Conservation (phyloP, 2,329 filamentous ascomycete species). For the Epichloe sp. region DNA sequence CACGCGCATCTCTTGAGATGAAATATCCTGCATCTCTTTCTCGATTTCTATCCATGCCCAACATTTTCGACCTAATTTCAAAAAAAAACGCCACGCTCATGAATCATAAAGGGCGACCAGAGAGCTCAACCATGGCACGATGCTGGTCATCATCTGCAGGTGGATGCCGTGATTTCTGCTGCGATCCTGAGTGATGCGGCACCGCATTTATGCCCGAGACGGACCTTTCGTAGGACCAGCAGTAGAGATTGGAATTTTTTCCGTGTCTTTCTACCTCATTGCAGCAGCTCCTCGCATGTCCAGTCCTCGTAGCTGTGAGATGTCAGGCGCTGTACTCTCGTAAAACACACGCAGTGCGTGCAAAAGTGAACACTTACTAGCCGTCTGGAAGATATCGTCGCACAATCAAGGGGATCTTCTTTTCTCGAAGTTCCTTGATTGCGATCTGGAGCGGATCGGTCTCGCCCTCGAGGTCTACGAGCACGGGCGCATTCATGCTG, state of each 20-base stretch:
- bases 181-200: not conserved
- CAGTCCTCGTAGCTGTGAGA: slow-evolving; percentile 84
- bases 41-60: slow-evolving; percentile 12
- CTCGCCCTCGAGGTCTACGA: slow-evolving; percentile 94
- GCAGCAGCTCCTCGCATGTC: slow-evolving; percentile 90
- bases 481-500: slow-evolving; percentile 93
- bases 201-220: not conserved
- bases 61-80: slow-evolving; percentile 15
- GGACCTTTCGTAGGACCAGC: slow-evolving; percentile 3
- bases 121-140: not conserved
- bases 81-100: slow-evolving; percentile 25
- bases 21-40: slow-evolving; percentile 3
- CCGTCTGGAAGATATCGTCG: slow-evolving; percentile 93
- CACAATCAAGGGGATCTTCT: slow-evolving; percentile 95
- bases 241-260: slow-evolving; percentile 5
- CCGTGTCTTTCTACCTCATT: slow-evolving; percentile 23
- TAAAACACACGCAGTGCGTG: not conserved
- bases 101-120: slow-evolving; percentile 15
- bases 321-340: slow-evolving; percentile 5
- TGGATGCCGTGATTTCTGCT: not conserved
- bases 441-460: slow-evolving; percentile 96
- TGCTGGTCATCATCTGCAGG: not conserved
- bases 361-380: slow-evolving; percentile 51
- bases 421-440: slow-evolving; percentile 92
- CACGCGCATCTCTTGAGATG: not conserved